These are phyloP conservation scores for Cladosporium austrohemisphaericum DNA, from an alignment of 2,329 filamentous ascomycete genomes.

Conservation along the genomic window DNA sequence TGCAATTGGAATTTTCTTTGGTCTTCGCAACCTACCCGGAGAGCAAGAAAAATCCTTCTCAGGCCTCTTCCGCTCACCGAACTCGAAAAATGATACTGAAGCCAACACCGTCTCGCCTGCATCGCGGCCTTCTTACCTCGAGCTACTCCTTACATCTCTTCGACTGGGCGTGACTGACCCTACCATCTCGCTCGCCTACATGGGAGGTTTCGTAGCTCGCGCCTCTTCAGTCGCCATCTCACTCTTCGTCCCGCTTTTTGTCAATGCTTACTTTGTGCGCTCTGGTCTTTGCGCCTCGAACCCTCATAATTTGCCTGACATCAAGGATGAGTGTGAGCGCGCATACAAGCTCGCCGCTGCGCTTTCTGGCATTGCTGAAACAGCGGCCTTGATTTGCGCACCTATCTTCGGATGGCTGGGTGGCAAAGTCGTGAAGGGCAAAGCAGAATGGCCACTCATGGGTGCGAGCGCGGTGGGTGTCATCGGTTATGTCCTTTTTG, in stretches of 20 bases:
- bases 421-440: slow-evolving; percentile 55
- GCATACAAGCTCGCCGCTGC: slow-evolving; percentile 87
- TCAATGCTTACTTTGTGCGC: slow-evolving; percentile 84
- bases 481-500: slow-evolving; percentile 72
- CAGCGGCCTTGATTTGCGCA: slow-evolving; percentile 78
- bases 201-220: slow-evolving; percentile 90
- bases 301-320: slow-evolving; percentile 49
- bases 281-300: slow-evolving; percentile 69
- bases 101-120: slow-evolving; percentile 22
- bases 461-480: slow-evolving; percentile 70
- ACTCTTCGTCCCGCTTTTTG: slow-evolving; percentile 86
- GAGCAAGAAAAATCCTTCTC: slow-evolving; percentile 74
- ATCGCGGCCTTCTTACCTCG: slow-evolving; percentile 44
- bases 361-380: slow-evolving; percentile 82
- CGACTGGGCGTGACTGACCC: slow-evolving; percentile 68
- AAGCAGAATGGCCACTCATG: slow-evolving; percentile 66
- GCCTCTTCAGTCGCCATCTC: slow-evolving; percentile 94
- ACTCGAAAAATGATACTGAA: slow-evolving; percentile 20
- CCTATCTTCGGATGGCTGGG: slow-evolving; percentile 84
- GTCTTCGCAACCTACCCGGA: slow-evolving; percentile 63
- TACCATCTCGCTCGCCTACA: slow-evolving; percentile 79
- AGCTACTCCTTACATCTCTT: slow-evolving; percentile 40
- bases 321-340: slow-evolving; percentile 78
- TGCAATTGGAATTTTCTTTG: slow-evolving; percentile 67
- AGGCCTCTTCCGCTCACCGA: slow-evolving; percentile 31